Percentiles rank a stretch among this genome's conserved stretches.
Conservation (phyloP, 768 basidiomycete genomes). For the Suillus lakei region DNA sequence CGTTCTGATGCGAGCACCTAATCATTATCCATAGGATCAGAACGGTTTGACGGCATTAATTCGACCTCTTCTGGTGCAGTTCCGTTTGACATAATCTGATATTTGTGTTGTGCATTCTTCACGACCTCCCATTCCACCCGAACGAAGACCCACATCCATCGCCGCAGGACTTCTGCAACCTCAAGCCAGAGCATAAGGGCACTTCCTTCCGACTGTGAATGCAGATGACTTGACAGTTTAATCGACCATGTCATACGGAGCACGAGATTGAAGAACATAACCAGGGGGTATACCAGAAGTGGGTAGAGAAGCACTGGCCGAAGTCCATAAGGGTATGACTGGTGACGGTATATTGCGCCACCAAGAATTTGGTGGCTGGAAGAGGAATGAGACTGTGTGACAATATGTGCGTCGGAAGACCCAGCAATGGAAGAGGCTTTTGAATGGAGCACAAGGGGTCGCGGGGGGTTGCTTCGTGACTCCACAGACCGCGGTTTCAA, state of each 20-base stretch:
- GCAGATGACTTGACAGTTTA: constrained; percentile 86
- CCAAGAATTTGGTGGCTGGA: constrained; percentile 9
- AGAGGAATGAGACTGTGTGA: constrained; percentile 23
- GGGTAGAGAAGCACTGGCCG: constrained; percentile 79
- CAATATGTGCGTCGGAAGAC: constrained; percentile 15
- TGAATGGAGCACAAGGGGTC: constrained; percentile 51
- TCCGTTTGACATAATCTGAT: constrained; percentile 9
- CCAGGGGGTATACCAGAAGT: constrained; percentile 82
- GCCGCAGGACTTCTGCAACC: constrained; percentile 81
- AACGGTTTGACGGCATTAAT: constrained; percentile 17
- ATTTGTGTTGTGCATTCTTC: constrained; percentile 47
- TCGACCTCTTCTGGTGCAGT: constrained; percentile 17
- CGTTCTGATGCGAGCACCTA: constrained; percentile 9
- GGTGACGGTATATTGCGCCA: constrained; percentile 21
- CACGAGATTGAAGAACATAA: constrained; percentile 81
- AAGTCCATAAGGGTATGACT: constrained; percentile 68
- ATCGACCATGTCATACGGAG: constrained; percentile 94
- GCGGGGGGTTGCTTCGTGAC: constrained; percentile 40
- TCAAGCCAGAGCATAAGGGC: constrained; percentile 89
- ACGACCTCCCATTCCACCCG: constrained; percentile 97
- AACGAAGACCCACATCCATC: constrained; percentile 99
- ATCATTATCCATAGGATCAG: constrained; percentile 25
- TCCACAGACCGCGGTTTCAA: constrained; percentile 46
- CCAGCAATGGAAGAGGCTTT: constrained; percentile 25
- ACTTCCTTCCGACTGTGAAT: constrained; percentile 78